A percentile compares a stretch with the other conserved stretches of the same genome.
These are phyloP conservation scores for Teunomyces cretensis DNA, from an alignment of 805 yeast genomes.

Conservation along the genomic window DNA sequence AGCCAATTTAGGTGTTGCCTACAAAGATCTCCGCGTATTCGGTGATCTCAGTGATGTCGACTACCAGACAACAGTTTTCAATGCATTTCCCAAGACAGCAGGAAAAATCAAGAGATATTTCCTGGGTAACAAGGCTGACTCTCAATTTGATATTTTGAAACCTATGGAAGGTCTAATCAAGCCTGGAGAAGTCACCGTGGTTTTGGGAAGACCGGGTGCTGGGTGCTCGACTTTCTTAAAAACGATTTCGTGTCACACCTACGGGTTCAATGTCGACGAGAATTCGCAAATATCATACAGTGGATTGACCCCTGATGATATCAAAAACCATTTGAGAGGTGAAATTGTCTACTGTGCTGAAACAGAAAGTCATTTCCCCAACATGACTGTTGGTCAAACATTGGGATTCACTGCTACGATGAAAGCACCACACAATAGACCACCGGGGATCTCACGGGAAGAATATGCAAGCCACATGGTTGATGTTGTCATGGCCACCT, in stretches of 20 bases:
- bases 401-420: slow-evolving; percentile 60
- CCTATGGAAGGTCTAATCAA: slow-evolving; percentile 63
- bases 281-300: slow-evolving; percentile 51
- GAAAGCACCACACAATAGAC: slow-evolving; percentile 62
- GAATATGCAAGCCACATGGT: slow-evolving; percentile 42
- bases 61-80: slow-evolving; percentile 14
- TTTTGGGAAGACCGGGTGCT: slow-evolving; percentile 81
- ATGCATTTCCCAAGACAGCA: slow-evolving; percentile 7
- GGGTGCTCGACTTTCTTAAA: slow-evolving; percentile 71
- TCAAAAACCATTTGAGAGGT: slow-evolving; percentile 56
- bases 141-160: slow-evolving; percentile 52
- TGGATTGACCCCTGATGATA: slow-evolving; percentile 54
- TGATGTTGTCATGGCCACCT: slow-evolving; percentile 43
- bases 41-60: slow-evolving; percentile 14
- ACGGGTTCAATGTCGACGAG: slow-evolving; percentile 53
- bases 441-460: slow-evolving; percentile 49
- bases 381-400: slow-evolving; percentile 65
- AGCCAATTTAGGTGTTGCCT: slow-evolving; percentile 13
- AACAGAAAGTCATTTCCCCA: slow-evolving; percentile 66
- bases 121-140: slow-evolving; percentile 9
- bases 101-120: slow-evolving; percentile 6
- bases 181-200: slow-evolving; percentile 69
- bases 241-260: slow-evolving; percentile 62
- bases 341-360: slow-evolving; percentile 73
- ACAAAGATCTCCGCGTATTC: slow-evolving; percentile 12